Base-by-base conservation (phyloP, 1,284 basidiomycete species). In the Meripilus lineatus region DNA sequence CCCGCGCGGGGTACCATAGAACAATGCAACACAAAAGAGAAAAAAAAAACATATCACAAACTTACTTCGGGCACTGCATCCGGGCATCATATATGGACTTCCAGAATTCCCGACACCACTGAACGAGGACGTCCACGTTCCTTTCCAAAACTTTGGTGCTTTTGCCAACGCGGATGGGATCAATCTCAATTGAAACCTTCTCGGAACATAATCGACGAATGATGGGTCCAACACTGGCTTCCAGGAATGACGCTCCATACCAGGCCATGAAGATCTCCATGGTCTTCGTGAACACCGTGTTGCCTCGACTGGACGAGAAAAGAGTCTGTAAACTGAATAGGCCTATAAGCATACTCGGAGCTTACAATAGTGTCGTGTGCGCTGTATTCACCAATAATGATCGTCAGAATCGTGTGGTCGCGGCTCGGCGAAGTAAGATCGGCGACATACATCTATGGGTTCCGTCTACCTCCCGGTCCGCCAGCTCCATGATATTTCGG, bases 91-190 rank as follows among this genome's bases (percentile, higher is more conserved):
- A 89, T 32, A 93, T 89, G 44, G 81, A 74, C 37, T 74, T 75
- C 88, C 88, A 91, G 51, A 89, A 76, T 52, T 80, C 78, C 46
- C 73, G 70, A 59, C 84, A 86, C 89, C 89, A 92, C 41, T 75
- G 65, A 1, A 84, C 75, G 32, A 92, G 70, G 40, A 75, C 69
- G 38, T 86, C 83, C n/a, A 84, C 75, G 49, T 80, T 82, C 24
- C 75, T 75, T 50, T 85, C 84, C 18, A 79, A 64, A 35, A 82
- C 80, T 57, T 77, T 83, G 5, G 63, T 54, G 36, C 72, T 65
- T 57, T 79, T 82, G 20, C 73, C 70, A 38, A 74, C 77, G 44
- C 83, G 75, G 47, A 74, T 65, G 6, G 84, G 81, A 61, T 92
- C 87, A 10, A 89, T 80, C 61, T 92, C 89, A 43, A 92, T 84